Evolutionary conservation across 169 alveolate species (phyloP).

Genomic region (Neospora caninum): DNA sequence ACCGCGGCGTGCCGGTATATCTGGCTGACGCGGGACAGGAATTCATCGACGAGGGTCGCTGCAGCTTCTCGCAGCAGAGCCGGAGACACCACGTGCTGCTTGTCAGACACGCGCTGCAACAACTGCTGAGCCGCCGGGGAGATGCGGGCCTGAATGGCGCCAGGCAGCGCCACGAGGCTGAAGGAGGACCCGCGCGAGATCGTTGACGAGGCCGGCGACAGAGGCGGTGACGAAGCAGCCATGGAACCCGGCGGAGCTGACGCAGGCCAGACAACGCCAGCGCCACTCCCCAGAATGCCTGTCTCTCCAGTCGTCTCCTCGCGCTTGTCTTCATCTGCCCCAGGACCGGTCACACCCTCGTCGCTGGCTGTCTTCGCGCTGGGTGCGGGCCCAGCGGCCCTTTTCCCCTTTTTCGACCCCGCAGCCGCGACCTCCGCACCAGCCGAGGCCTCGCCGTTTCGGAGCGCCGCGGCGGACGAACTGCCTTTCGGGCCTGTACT

Average conservation of each 20-base stretch:
- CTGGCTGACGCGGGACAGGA: slow-evolving; percentile 31
- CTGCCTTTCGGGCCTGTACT: background rate
- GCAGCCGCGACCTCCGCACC: background rate
- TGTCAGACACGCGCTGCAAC: slow-evolving; percentile 10
- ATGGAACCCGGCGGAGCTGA: background rate
- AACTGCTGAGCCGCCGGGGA: slow-evolving; percentile 21
- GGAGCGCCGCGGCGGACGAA: too few species aligned
- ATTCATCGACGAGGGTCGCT: background rate
- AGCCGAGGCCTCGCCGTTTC: background rate
- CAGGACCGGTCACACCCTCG: background rate
- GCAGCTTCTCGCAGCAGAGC: background rate
- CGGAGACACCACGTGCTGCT: slow-evolving; percentile 5
- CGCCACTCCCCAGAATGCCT: background rate
- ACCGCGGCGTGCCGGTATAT: slow-evolving; percentile 30
- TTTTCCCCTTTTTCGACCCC: background rate
- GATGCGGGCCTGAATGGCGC: background rate
- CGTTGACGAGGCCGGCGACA: slow-evolving; percentile 43
- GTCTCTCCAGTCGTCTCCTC: background rate
- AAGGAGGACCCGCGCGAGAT: slow-evolving; percentile 15
- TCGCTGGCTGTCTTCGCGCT: background rate
- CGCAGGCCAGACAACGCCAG: background rate
- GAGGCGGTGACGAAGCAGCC: background rate
- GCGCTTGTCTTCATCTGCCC: background rate
- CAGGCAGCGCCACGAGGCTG: slow-evolving; percentile 9
- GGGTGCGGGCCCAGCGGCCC: background rate